Evolutionary conservation across 495 filamentous ascomycete species (phyloP).

Genomic region (Gamarada debralockiae): DNA sequence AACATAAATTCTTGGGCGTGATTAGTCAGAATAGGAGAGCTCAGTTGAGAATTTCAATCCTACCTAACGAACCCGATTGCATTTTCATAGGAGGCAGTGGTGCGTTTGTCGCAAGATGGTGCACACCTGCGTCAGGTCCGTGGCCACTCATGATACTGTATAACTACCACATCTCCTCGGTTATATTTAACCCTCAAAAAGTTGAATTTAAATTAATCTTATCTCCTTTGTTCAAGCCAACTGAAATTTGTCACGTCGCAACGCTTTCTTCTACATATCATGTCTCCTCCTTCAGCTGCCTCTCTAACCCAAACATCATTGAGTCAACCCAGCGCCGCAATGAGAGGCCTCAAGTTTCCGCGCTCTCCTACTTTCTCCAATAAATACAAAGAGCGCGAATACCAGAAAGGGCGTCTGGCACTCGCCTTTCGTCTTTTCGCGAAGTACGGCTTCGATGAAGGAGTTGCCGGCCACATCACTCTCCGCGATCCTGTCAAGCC

Average conservation of each 20-base stretch:
- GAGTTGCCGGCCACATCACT: slow-evolving; percentile 55
- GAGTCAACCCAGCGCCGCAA: slow-evolving; percentile 2
- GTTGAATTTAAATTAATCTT: not conserved
- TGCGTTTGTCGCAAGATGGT: too few relatives aligned
- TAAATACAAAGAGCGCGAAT: slow-evolving; percentile 48
- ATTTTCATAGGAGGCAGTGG: too few relatives aligned
- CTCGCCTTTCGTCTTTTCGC: slow-evolving; percentile 67
- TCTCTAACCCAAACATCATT: not conserved
- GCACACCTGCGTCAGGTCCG: too few relatives aligned
- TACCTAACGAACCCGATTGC: too few relatives aligned
- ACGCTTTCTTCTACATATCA: not conserved
- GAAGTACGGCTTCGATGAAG: slow-evolving; percentile 55
- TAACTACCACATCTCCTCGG: not conserved
- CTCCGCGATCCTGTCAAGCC: slow-evolving; percentile 62
- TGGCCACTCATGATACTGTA: too few relatives aligned
- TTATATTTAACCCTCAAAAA: not conserved
- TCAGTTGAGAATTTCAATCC: too few relatives aligned
- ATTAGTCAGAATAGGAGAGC: too few relatives aligned
- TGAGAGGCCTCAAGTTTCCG: not conserved
- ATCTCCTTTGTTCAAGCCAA: not conserved
- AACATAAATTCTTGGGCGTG: too few relatives aligned
- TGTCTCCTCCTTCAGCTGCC: not conserved
- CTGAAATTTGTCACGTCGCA: not conserved
- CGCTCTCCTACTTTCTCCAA: not conserved
- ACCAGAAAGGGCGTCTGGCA: slow-evolving; percentile 59